A percentile compares a stretch with the other conserved stretches of the same genome.
phyloP scores from a whole-genome alignment of 345 rosid genomes.

The Eucalyptus albens region DNA sequence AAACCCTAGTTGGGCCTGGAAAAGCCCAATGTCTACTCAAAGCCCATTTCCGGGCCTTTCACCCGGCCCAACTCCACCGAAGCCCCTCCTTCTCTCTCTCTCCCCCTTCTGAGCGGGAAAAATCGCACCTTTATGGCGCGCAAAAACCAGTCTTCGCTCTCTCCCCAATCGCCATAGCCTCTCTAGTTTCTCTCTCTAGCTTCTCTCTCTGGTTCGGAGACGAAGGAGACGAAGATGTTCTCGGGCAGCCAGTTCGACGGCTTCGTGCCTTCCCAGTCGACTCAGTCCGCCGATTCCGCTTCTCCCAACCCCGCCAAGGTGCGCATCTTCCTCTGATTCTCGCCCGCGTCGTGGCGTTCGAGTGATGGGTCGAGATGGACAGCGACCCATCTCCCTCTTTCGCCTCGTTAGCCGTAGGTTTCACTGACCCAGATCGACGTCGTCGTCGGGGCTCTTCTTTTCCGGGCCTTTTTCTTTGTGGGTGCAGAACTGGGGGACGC shows the following conservation, averaged over 20 bases:
- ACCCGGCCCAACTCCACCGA: background rate
- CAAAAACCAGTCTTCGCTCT: background rate
- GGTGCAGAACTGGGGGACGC: conserved; percentile 50
- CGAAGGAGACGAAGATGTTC: conserved; percentile 24
- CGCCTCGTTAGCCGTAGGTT: background rate
- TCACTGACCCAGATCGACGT: background rate
- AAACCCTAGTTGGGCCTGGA: background rate
- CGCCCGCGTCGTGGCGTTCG: background rate
- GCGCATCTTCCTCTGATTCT: background rate
- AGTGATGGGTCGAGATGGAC: background rate
- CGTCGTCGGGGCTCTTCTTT: background rate
- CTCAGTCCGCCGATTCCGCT: conserved; percentile 37
- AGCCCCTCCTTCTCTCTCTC: background rate
- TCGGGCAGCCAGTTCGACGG: conserved; percentile 65
- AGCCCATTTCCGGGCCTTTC: background rate
- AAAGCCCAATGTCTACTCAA: background rate
- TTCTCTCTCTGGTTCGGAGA: background rate
- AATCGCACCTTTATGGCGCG: background rate
- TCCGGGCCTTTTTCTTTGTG: background rate
- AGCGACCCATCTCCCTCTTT: background rate
- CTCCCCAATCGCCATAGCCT: background rate
- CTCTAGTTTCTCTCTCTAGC: background rate
- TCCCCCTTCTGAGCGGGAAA: background rate
- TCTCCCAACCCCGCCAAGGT: conserved; percentile 46
- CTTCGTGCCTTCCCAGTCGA: conserved; percentile 54